These are phyloP conservation scores for Linaria vulgaris DNA, from an alignment of 257 asterid species.

Conservation along the genomic window DNA sequence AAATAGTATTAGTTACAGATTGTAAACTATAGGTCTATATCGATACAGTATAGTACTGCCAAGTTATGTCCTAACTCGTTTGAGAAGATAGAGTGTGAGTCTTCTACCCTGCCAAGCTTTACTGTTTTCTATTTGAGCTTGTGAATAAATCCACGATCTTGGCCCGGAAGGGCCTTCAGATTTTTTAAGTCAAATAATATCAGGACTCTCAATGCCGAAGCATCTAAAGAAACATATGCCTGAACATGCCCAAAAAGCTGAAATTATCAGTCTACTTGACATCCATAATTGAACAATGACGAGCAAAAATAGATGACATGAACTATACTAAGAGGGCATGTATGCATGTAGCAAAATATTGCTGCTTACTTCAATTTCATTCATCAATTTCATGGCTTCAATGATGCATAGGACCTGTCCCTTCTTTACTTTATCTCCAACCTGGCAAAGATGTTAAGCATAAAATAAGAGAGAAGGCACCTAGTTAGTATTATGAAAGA, in stretches of 20 bases:
- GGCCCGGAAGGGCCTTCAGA: neutral
- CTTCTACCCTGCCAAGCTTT: too few relatives aligned
- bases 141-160: too few relatives aligned
- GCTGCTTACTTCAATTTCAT: slow-evolving; percentile 81
- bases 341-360: neutral
- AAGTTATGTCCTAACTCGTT: too few relatives aligned
- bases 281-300: slow-evolving; percentile 7
- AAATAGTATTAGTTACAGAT: too few relatives aligned
- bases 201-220: too few relatives aligned
- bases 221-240: neutral
- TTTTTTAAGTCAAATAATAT: neutral
- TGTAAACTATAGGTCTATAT: too few relatives aligned
- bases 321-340: too few relatives aligned
- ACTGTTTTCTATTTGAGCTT: too few relatives aligned
- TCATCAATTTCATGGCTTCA: slow-evolving; percentile 97
- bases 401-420: slow-evolving; percentile 90
- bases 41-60: too few relatives aligned
- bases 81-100: too few relatives aligned
- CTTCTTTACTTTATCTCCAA: slow-evolving; percentile 85
- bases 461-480: slow-evolving; percentile 11
- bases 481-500: slow-evolving; percentile 5
- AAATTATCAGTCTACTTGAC: neutral
- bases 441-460: slow-evolving; percentile 41
- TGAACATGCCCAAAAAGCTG: neutral
- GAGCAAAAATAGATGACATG: slow-evolving; percentile 15